phyloP scores from a whole-genome alignment of 2,329 filamentous ascomycete species.

The Cryphonectria nitschkei region DNA sequence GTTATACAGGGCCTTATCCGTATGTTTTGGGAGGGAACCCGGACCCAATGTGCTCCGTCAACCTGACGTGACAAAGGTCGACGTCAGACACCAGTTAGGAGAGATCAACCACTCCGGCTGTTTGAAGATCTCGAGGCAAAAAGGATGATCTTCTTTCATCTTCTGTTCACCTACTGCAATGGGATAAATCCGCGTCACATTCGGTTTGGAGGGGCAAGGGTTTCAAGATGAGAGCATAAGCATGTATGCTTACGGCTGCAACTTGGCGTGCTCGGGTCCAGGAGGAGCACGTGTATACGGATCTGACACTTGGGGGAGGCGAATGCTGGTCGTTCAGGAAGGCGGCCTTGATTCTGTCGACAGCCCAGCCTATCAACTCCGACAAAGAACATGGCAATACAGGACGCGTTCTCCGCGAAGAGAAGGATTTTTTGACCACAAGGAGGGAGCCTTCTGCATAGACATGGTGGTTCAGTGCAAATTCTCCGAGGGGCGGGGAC shows the following conservation, averaged over 20 bases:
- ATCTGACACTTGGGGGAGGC: slow-evolving; percentile 8
- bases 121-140: slow-evolving; percentile 9
- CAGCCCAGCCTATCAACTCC: not conserved
- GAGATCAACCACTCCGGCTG: not conserved
- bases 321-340: not conserved
- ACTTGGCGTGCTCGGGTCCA: not conserved
- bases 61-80: slow-evolving; percentile 6
- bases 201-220: not conserved
- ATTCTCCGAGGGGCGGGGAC: not conserved
- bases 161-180: not conserved
- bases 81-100: not conserved
- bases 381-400: not conserved
- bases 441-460: not conserved
- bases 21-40: not conserved
- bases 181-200: not conserved
- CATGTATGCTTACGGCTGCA: not conserved
- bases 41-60: not conserved
- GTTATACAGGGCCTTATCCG: not conserved
- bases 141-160: not conserved
- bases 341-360: not conserved
- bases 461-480: not conserved
- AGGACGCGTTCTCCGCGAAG: not conserved
- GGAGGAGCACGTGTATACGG: not conserved
- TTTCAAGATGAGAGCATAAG: not conserved
- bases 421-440: not conserved